Percentiles rank a stretch among this genome's conserved stretches.
Evolutionary conservation across 805 yeast species (phyloP).

Genomic region (Metschnikowia anglica): DNA sequence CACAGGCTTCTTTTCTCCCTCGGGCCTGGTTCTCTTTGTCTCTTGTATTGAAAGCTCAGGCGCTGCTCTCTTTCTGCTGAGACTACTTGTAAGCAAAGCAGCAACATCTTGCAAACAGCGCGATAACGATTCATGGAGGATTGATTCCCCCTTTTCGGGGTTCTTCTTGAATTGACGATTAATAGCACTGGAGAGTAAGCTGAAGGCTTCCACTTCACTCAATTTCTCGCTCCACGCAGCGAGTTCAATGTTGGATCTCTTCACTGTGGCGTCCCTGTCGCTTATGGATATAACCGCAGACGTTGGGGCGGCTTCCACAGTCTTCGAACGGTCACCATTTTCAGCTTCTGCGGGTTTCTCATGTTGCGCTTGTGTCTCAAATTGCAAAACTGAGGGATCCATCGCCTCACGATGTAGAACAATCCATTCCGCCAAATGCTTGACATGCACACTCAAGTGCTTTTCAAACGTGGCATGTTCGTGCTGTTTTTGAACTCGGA

Average conservation of each 20-base stretch:
- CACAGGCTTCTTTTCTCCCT: slow-evolving; percentile 18
- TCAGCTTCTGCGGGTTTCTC: not conserved
- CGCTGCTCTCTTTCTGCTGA: slow-evolving; percentile 9
- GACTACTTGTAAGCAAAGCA: not conserved
- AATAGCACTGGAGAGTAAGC: not conserved
- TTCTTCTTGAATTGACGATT: not conserved
- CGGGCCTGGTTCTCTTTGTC: slow-evolving; percentile 14
- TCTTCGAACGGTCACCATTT: not conserved
- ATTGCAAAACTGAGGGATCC: slow-evolving; percentile 1
- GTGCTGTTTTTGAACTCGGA: slow-evolving; percentile 18
- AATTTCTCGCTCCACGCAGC: slow-evolving; percentile 6
- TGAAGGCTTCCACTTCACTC: slow-evolving; percentile 6
- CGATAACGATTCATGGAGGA: not conserved
- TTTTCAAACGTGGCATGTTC: slow-evolving; percentile 13
- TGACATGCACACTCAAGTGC: slow-evolving; percentile 13
- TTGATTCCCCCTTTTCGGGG: not conserved
- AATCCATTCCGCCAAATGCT: slow-evolving; percentile 22
- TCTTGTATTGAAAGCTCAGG: slow-evolving; percentile 8
- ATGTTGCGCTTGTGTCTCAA: slow-evolving; percentile 3
- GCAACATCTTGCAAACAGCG: slow-evolving; percentile 7
- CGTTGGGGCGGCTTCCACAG: not conserved
- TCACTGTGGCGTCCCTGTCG: slow-evolving; percentile 6
- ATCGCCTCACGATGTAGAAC: slow-evolving; percentile 5
- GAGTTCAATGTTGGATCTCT: not conserved
- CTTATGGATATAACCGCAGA: not conserved